Percentiles rank a stretch among this genome's conserved stretches.
phyloP scores from a whole-genome alignment of 345 rosid genomes.

The Trapa bicornis region DNA sequence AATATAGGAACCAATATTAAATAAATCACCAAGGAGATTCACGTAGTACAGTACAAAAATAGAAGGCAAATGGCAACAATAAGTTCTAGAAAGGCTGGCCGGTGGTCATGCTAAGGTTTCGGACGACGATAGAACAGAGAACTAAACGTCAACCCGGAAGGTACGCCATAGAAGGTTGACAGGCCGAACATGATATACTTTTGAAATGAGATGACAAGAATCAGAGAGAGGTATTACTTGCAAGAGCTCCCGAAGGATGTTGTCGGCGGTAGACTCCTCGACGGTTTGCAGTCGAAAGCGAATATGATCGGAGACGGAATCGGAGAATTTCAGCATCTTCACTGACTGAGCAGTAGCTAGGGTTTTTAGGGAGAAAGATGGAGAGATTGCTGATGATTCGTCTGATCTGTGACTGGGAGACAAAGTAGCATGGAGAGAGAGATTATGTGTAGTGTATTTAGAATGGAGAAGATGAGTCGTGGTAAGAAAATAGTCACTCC shows the following conservation, averaged over 20 bases:
- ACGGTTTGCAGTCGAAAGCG: constrained; percentile 54
- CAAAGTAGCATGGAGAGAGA: too few relatives aligned
- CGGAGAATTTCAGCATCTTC: constrained; percentile 41
- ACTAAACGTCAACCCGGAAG: background rate
- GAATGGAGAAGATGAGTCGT: too few relatives aligned
- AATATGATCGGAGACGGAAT: constrained; percentile 42
- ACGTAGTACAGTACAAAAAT: background rate
- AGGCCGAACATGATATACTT: background rate
- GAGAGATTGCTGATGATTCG: background rate
- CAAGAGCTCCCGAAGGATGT: constrained; percentile 40
- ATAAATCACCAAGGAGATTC: too few relatives aligned
- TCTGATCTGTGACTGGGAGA: too few relatives aligned
- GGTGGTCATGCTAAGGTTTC: constrained; percentile 2
- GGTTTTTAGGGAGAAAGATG: background rate
- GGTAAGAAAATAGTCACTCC: too few relatives aligned
- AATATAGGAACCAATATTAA: background rate
- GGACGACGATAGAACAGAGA: background rate
- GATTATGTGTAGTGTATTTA: too few relatives aligned
- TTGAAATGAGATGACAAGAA: background rate
- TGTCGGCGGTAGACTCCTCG: constrained; percentile 50
- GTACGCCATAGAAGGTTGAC: too few relatives aligned
- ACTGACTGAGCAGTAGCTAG: background rate
- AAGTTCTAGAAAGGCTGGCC: background rate
- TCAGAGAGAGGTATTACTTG: constrained; percentile 30
- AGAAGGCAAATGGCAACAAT: background rate